Percentiles rank a stretch among this genome's conserved stretches.
phyloP scores from a whole-genome alignment of 2,329 filamentous ascomycete genomes.

The Tolypocladium cylindrosporum region DNA sequence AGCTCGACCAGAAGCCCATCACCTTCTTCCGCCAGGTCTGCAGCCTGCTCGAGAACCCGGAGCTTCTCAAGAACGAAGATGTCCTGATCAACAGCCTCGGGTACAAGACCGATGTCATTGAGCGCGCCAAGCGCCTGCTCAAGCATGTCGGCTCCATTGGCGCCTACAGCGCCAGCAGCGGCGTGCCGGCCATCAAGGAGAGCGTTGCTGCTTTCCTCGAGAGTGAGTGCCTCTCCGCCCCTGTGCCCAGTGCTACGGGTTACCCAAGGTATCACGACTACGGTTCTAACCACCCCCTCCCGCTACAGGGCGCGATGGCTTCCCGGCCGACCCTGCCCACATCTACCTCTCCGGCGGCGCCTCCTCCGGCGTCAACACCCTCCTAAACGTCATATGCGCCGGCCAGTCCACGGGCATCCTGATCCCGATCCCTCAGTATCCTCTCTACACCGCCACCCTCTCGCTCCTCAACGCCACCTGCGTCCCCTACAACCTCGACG shows the following conservation, averaged over 20 bases:
- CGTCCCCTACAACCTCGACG: slow-evolving; percentile 91
- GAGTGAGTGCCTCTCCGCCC: slow-evolving; percentile 39
- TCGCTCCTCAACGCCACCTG: slow-evolving; percentile 73
- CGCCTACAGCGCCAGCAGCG: slow-evolving; percentile 91
- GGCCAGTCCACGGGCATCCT: slow-evolving; percentile 70
- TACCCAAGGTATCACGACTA: not conserved
- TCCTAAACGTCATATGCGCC: slow-evolving; percentile 82
- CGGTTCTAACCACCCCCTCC: not conserved
- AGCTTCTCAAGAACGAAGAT: slow-evolving; percentile 71
- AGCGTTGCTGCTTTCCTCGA: slow-evolving; percentile 91
- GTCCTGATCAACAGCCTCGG: slow-evolving; percentile 66
- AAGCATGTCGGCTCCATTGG: slow-evolving; percentile 82
- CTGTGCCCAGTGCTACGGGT: not conserved
- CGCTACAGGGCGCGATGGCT: slow-evolving; percentile 67
- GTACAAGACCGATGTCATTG: slow-evolving; percentile 85
- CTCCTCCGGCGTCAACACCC: slow-evolving; percentile 88
- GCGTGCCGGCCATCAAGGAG: slow-evolving; percentile 75
- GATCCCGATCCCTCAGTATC: slow-evolving; percentile 95
- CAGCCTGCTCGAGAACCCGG: slow-evolving; percentile 84
- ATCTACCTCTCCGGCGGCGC: slow-evolving; percentile 90
- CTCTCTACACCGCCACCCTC: slow-evolving; percentile 90
- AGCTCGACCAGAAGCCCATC: slow-evolving; percentile 97
- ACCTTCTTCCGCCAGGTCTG: slow-evolving; percentile 98
- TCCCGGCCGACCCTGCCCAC: slow-evolving; percentile 66
- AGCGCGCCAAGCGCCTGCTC: slow-evolving; percentile 70